A percentile compares a stretch with the other conserved stretches of the same genome.
Conservation (phyloP, 768 basidiomycete genomes). For the Tricholoma terreum region DNA sequence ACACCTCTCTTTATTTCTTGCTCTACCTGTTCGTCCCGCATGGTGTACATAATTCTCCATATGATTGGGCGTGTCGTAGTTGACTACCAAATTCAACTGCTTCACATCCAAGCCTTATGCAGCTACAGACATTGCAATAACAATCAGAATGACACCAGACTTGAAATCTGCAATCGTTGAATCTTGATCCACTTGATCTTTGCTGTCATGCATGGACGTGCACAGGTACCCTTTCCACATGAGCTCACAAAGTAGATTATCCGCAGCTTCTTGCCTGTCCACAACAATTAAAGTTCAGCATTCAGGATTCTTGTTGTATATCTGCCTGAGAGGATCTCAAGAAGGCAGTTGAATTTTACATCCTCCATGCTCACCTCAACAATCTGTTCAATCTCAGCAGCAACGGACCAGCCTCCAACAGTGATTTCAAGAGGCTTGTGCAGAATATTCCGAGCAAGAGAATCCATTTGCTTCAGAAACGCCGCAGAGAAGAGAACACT, state of each 20-base stretch:
- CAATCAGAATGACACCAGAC: constrained; percentile 93
- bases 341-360: constrained; percentile 90
- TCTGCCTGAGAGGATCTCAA: constrained; percentile 96
- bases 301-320: constrained; percentile 95
- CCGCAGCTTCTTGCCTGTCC: constrained; percentile 95
- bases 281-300: constrained; percentile 95
- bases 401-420: constrained; percentile 96
- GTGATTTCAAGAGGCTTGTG: constrained; percentile 95
- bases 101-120: constrained; percentile 97
- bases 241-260: constrained; percentile 91
- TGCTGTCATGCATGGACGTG: constrained; percentile 97
- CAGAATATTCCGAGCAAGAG: constrained; percentile 90
- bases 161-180: constrained; percentile 98
- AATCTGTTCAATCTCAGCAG: constrained; percentile 95
- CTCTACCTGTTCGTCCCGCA: constrained; percentile 96
- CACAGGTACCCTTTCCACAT: constrained; percentile 95
- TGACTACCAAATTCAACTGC: constrained; percentile 93
- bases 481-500: constrained; percentile 97
- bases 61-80: constrained; percentile 98
- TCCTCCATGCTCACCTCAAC: constrained; percentile 94
- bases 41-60: constrained; percentile 99
- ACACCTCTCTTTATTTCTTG: constrained; percentile 98
- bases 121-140: constrained; percentile 97
- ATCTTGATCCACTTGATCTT: constrained; percentile 98
- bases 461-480: constrained; percentile 99